Evolutionary conservation across 2,329 filamentous ascomycete genomes (phyloP).

Genomic region (Aspergillus arachidicola): DNA sequence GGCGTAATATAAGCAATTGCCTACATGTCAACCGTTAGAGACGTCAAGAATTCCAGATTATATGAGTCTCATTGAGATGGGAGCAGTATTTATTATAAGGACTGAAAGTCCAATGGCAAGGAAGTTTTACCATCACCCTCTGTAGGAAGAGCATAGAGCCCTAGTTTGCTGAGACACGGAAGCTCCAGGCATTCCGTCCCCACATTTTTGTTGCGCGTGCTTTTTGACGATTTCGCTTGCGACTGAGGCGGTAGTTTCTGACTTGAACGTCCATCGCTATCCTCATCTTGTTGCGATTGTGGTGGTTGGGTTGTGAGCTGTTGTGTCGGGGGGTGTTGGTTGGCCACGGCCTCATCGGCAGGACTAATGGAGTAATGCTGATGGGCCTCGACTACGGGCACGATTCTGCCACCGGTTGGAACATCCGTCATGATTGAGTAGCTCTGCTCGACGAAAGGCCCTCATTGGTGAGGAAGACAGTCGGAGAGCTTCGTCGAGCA

Average conservation of each 20-base stretch:
- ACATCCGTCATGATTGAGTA: slow-evolving; percentile 43
- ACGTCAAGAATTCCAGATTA: not conserved
- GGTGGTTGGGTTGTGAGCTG: slow-evolving; percentile 16
- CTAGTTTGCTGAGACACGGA: slow-evolving; percentile 53
- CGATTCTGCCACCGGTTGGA: slow-evolving; percentile 44
- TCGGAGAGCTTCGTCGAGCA: slow-evolving; percentile 24
- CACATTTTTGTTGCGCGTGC: slow-evolving; percentile 19
- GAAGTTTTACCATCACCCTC: slow-evolving; percentile 61
- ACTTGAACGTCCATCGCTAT: not conserved
- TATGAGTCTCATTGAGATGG: not conserved
- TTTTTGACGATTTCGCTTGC: slow-evolving; percentile 9
- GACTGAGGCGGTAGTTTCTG: not conserved
- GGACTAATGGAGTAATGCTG: slow-evolving; percentile 26
- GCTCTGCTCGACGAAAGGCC: slow-evolving; percentile 35
- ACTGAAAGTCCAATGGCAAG: slow-evolving; percentile 20
- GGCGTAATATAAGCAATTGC: slow-evolving; percentile 71
- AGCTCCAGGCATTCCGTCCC: slow-evolving; percentile 40
- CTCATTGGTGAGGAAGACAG: slow-evolving; percentile 33
- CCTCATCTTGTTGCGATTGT: slow-evolving; percentile 11
- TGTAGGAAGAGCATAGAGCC: slow-evolving; percentile 62
- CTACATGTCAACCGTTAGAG: slow-evolving; percentile 44
- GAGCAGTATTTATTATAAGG: slow-evolving; percentile 8
- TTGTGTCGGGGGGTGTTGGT: slow-evolving; percentile 14
- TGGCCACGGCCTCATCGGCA: slow-evolving; percentile 17
- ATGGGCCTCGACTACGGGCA: slow-evolving; percentile 42